Evolutionary conservation across 2,329 filamentous ascomycete species (phyloP), one percentile per base, ranked within the genome.

Genomic region (Monosporascus sp.): DNA sequence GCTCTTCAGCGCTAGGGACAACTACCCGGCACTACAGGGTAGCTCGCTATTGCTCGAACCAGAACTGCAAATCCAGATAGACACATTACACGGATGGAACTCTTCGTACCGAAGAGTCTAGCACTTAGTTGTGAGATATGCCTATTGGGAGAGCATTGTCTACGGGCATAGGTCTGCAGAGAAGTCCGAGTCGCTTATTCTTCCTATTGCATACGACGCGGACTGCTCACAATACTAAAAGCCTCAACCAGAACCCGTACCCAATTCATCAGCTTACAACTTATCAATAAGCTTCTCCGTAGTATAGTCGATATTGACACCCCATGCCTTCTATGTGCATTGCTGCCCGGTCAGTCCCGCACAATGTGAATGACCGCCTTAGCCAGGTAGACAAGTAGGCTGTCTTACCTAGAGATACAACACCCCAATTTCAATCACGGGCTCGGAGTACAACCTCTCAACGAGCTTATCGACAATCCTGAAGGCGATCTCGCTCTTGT

Each of bases 351-450:
- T 53, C 26, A 54, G 49, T 11, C 40, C 24, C 20, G 17, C 11
- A 9, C 11, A 5, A 38, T 24, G 27, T 4, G 22, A 11, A 22
- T 19, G 9, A 31, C 27, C 7, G 3, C 11, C 27, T 14, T 43
- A 34, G 22, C 26, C 31, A 49, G n/a, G 37, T 8, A n/a, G 27
- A 20, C 5, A 2, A 49, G 24, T 45, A 3, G 6, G 20, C 20
- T 3, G 26, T 6, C 64, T 61, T 67, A 75, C 73, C 72, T 80
- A 77, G n/a, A 83, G 61, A 53, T 77, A 79, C 22, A 82, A 63
- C 31, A 73, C 65, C 1, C 77, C 79, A 40, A 76, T 73, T 60
- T 81, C 77, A 31, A 81, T 53, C 2, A 75, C 66, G 19, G 65
- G 62, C 69, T 82, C 78, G 57, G 73, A 71, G 54, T 79, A 80